These are phyloP conservation scores for Trypanosoma melophagium DNA, from an alignment of 208 protist species.

Conservation along the genomic window DNA sequence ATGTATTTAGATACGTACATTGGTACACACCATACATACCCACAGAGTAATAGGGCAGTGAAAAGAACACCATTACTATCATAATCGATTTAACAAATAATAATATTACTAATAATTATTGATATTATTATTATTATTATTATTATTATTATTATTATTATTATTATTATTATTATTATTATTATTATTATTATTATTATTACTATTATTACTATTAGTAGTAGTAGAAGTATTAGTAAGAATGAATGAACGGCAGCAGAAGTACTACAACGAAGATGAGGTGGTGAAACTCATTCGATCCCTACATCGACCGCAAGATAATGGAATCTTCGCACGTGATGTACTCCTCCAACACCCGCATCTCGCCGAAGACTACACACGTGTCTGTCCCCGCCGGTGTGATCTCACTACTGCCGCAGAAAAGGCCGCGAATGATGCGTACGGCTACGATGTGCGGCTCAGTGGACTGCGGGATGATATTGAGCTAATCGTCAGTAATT, in stretches of 20 bases:
- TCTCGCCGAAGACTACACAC: constrained; percentile 68
- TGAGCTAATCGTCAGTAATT: constrained; percentile 85
- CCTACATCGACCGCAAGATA: constrained; percentile 68
- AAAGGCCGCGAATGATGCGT: constrained; percentile 57
- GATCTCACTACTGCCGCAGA: constrained; percentile 73
- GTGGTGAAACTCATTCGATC: constrained; percentile 65
- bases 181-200: constrained; percentile 14
- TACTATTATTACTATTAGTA: background rate
- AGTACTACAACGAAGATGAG: constrained; percentile 55
- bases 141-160: background rate
- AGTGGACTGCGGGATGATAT: constrained; percentile 60
- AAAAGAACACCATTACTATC: background rate
- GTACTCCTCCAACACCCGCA: constrained; percentile 76
- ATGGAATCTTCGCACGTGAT: constrained; percentile 76
- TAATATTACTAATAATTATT: constrained; percentile 1
- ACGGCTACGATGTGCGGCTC: constrained; percentile 61
- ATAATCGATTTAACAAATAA: constrained; percentile 1
- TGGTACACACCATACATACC: no score
- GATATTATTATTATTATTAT: no score
- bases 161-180: constrained; percentile 16
- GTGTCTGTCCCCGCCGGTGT: constrained; percentile 68
- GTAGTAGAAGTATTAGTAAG: background rate
- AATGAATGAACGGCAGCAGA: constrained; percentile 14
- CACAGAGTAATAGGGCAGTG: no score
- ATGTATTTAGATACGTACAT: no score